phyloP scores from a whole-genome alignment of 208 protist genomes.

The Leishmania turanica region DNA sequence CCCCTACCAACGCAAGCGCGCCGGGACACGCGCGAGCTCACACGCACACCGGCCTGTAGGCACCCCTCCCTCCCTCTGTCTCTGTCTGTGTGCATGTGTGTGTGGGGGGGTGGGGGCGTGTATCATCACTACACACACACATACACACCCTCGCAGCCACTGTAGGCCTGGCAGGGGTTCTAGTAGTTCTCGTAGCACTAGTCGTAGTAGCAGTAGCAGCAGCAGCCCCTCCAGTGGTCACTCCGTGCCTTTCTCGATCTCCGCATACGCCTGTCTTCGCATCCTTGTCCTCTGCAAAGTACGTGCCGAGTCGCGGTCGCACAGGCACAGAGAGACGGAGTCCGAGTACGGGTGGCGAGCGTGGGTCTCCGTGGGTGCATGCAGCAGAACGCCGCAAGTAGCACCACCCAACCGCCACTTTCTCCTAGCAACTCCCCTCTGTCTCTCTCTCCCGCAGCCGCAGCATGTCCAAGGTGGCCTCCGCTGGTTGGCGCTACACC shows the following conservation, averaged over 20 bases:
- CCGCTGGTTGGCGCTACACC: slow-evolving; percentile 67
- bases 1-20: too few species aligned
- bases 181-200: too few species aligned
- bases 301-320: background rate
- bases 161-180: too few species aligned
- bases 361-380: background rate
- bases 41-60: background rate
- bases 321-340: background rate
- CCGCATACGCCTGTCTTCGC: background rate
- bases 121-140: too few species aligned
- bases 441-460: background rate
- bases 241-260: background rate
- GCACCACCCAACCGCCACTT: background rate
- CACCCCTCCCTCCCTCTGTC: background rate
- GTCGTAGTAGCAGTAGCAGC: too few species aligned
- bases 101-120: too few species aligned
- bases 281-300: background rate
- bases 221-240: too few species aligned
- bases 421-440: background rate
- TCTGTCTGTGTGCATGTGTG: too few species aligned
- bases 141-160: too few species aligned
- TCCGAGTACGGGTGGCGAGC: background rate
- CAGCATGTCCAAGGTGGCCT: slow-evolving; percentile 57
- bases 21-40: background rate
- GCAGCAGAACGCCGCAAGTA: background rate